A percentile compares a stretch with the other conserved stretches of the same genome.
Evolutionary conservation across 805 yeast genomes (phyloP).

Genomic region (Starmerella cellae): DNA sequence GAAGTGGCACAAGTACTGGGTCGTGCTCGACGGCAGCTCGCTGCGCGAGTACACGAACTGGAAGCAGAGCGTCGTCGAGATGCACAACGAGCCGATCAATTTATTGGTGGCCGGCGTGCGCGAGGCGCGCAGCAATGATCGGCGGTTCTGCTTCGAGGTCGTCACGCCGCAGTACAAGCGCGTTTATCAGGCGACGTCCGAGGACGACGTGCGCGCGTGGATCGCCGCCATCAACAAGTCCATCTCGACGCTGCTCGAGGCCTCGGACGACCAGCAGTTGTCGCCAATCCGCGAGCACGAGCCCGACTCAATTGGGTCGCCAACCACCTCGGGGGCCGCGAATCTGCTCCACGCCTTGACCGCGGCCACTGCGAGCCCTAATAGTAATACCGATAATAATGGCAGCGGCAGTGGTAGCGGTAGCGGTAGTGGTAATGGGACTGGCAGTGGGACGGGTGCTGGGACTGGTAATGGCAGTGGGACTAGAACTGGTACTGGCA

Average conservation of each 20-base stretch:
- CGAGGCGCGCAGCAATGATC: conserved; percentile 30
- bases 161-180: conserved; percentile 60
- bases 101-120: conserved; percentile 53
- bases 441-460: background rate
- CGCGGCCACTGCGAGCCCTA: background rate
- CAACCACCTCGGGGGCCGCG: background rate
- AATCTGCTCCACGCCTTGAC: background rate
- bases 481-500: background rate
- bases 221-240: conserved; percentile 49
- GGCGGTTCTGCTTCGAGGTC: conserved; percentile 57
- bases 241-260: conserved; percentile 32
- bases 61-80: conserved; percentile 47
- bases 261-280: conserved; percentile 1
- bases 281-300: background rate
- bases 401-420: too few species aligned
- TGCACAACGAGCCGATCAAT: conserved; percentile 56
- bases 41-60: conserved; percentile 65
- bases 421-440: too few species aligned
- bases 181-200: conserved; percentile 59
- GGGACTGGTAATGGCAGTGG: background rate
- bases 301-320: background rate
- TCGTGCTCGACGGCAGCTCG: conserved; percentile 54
- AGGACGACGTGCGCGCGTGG: conserved; percentile 59
- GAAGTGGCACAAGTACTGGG: conserved; percentile 83
- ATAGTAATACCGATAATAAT: too few species aligned